phyloP scores from a whole-genome alignment of 306 rosid species.

The Quercus cerris region DNA sequence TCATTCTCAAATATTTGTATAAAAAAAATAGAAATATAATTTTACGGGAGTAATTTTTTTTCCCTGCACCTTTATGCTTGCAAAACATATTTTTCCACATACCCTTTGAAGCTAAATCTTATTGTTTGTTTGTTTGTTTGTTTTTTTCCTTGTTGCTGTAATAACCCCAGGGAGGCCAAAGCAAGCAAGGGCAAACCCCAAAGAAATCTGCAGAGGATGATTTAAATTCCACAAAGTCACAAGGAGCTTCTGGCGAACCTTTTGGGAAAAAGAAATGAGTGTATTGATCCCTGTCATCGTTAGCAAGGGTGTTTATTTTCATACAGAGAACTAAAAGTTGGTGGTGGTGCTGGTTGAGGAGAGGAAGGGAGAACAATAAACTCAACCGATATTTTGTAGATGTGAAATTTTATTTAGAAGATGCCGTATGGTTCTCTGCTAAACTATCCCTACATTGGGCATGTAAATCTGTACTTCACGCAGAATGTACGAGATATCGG shows the following conservation, averaged over 20 bases:
- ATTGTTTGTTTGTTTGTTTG: not conserved
- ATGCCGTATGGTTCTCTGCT: not conserved
- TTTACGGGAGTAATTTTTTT: not conserved
- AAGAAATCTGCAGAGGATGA: conserved; percentile 49
- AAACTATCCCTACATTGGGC: not conserved
- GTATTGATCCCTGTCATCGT: not conserved
- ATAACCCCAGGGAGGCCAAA: conserved; percentile 57
- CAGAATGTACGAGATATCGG: not conserved
- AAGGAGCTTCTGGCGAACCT: conserved; percentile 27
- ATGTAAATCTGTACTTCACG: not conserved
- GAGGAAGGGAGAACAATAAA: conserved; percentile 2
- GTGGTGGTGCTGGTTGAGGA: not conserved
- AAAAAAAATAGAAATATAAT: no score
- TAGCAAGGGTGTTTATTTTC: not conserved
- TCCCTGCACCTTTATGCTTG: not conserved
- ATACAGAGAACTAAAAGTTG: not conserved
- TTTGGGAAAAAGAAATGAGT: conserved; percentile 23
- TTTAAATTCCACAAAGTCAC: conserved; percentile 21
- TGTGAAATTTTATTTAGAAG: not conserved
- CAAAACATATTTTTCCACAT: not conserved
- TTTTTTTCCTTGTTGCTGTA: not conserved
- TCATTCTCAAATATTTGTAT: not conserved
- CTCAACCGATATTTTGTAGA: not conserved
- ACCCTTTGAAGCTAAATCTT: conserved; percentile 5
- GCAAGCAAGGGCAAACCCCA: conserved; percentile 43